phyloP scores from a whole-genome alignment of 371 early-diverging fungal species.

The Gilbertella persicaria region DNA sequence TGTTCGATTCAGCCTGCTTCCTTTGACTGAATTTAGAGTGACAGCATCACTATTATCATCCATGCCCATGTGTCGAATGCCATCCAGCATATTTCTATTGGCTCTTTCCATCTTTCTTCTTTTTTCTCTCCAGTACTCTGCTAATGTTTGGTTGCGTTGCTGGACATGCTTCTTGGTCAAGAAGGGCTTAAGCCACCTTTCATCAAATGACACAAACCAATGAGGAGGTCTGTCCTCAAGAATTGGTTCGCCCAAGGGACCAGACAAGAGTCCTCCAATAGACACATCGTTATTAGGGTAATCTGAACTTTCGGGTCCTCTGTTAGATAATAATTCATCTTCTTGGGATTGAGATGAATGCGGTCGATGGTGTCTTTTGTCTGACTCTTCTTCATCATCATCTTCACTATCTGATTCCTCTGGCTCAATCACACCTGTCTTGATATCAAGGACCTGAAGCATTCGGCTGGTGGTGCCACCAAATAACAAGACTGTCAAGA shows the following conservation, averaged over 20 bases:
- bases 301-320: slow-evolving; percentile 12
- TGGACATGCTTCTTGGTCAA: slow-evolving; percentile 59
- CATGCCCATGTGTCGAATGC: slow-evolving; percentile 34
- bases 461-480: slow-evolving; percentile 88
- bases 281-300: slow-evolving; percentile 43
- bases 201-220: slow-evolving; percentile 87
- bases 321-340: slow-evolving; percentile 18
- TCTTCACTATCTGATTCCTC: slow-evolving; percentile 57
- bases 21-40: slow-evolving; percentile 36
- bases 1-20: not conserved
- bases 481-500: slow-evolving; percentile 83
- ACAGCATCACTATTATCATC: slow-evolving; percentile 31
- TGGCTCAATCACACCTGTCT: slow-evolving; percentile 71
- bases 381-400: slow-evolving; percentile 49
- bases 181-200: slow-evolving; percentile 77
- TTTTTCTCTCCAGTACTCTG: slow-evolving; percentile 53
- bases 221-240: slow-evolving; percentile 60
- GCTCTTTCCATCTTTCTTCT: slow-evolving; percentile 51
- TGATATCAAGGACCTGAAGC: slow-evolving; percentile 74
- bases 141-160: slow-evolving; percentile 45
- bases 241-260: slow-evolving; percentile 57
- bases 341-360: slow-evolving; percentile 5
- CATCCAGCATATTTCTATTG: slow-evolving; percentile 46
- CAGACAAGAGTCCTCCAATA: slow-evolving; percentile 44
- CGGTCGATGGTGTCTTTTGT: not conserved